phyloP scores from a whole-genome alignment of 495 filamentous ascomycete genomes.

The Cercophora scortea region DNA sequence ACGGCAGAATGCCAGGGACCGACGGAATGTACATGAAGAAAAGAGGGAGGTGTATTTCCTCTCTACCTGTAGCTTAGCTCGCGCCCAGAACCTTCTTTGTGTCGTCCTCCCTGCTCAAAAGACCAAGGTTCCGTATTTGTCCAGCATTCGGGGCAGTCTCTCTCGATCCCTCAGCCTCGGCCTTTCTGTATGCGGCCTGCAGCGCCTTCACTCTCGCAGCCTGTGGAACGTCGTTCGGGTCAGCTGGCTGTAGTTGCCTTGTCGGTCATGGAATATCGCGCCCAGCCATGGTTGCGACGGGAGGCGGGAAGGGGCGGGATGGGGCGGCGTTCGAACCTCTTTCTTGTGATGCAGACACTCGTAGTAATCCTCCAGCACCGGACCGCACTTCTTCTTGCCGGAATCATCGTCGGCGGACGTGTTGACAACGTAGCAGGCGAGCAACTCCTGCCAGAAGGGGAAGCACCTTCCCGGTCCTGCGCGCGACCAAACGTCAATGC shows the following conservation, averaged over 20 bases:
- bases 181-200: conserved; percentile 81
- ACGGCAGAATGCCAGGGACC: background rate
- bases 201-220: conserved; percentile 66
- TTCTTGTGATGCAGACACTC: conserved; percentile 98
- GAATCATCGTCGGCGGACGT: conserved; percentile 61
- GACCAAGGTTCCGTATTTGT: conserved; percentile 73
- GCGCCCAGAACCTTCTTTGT: conserved; percentile 52
- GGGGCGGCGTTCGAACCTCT: conserved; percentile 57
- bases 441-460: conserved; percentile 94
- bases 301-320: background rate
- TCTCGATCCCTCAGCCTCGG: conserved; percentile 63
- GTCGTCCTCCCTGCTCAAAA: conserved; percentile 76
- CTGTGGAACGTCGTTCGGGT: conserved; percentile 37
- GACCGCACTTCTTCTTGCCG: conserved; percentile 83
- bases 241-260: background rate
- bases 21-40: conserved; percentile 11
- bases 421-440: conserved; percentile 86
- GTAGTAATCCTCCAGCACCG: conserved; percentile 92
- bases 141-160: conserved; percentile 67
- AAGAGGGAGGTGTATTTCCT: background rate
- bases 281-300: background rate
- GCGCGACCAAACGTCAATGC: background rate
- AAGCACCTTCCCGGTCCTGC: conserved; percentile 87
- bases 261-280: background rate
- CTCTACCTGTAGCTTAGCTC: conserved; percentile 18